Conservation (phyloP, 2,329 filamentous ascomycete species). For the Talaromyces sp. region DNA sequence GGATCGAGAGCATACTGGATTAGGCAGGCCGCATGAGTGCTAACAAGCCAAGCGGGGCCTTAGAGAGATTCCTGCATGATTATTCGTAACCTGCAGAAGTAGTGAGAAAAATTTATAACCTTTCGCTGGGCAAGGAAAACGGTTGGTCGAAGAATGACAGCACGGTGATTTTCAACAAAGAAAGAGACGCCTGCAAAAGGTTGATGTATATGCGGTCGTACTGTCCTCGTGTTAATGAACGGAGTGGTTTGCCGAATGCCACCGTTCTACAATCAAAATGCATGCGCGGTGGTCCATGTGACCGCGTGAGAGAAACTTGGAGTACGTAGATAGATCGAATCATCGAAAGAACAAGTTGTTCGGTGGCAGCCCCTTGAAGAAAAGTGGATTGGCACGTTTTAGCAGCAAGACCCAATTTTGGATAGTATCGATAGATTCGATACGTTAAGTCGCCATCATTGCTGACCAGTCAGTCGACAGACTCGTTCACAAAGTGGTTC, state of each 20-base stretch:
- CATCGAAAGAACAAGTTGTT: not conserved
- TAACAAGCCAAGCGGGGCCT: conserved; percentile 13
- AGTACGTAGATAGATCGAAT: not conserved
- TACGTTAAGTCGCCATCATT: not conserved
- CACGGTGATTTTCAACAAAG: not conserved
- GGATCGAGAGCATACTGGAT: conserved; percentile 2
- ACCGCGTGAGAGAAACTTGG: not conserved
- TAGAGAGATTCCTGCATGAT: conserved; percentile 3
- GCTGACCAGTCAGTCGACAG: not conserved
- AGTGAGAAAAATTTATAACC: not conserved
- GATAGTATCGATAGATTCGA: too few species aligned
- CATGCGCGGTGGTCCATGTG: not conserved
- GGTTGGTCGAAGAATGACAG: not conserved
- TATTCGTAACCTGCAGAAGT: not conserved
- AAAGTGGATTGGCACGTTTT: conserved; percentile 14
- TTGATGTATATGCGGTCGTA: not conserved
- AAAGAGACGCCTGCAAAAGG: not conserved
- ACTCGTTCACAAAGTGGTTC: conserved; percentile 5
- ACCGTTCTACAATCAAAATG: not conserved
- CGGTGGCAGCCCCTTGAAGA: not conserved
- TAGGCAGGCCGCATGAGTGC: conserved; percentile 11
- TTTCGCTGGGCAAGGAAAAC: not conserved
- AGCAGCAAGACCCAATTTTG: conserved; percentile 1
- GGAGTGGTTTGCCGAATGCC: not conserved
- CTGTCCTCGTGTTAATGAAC: not conserved